Conservation (phyloP, 2,329 filamentous ascomycete species). For the Aureobasidium pullulans region DNA sequence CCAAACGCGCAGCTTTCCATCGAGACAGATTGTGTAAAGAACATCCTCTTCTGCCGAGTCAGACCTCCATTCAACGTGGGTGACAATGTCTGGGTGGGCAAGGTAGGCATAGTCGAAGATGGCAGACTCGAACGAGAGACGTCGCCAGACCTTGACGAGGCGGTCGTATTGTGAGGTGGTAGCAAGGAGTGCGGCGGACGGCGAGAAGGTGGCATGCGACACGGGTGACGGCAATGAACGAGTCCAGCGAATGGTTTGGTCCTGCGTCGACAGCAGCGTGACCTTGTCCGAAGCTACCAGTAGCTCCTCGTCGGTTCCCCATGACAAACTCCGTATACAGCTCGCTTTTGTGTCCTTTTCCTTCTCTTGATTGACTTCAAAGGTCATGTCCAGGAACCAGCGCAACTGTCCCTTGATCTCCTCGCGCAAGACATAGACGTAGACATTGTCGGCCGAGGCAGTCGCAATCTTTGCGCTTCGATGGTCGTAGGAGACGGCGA, state of each 20-base stretch:
- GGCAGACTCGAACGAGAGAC: conserved; percentile 77
- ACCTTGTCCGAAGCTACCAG: conserved; percentile 66
- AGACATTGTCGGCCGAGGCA: conserved; percentile 58
- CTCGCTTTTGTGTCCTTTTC: conserved; percentile 25
- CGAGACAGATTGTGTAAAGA: conserved; percentile 79
- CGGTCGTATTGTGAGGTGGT: conserved; percentile 71
- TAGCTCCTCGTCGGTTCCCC: conserved; percentile 80
- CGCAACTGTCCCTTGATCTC: conserved; percentile 68
- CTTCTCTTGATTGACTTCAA: conserved; percentile 39
- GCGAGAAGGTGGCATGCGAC: conserved; percentile 71
- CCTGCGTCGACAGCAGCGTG: conserved; percentile 57
- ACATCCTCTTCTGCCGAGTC: conserved; percentile 60
- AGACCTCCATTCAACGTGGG: conserved; percentile 73
- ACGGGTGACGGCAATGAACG: conserved; percentile 64
- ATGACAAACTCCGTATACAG: conserved; percentile 60
- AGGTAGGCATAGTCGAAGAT: conserved; percentile 89
- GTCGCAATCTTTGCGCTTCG: conserved; percentile 76
- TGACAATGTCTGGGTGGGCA: conserved; percentile 74
- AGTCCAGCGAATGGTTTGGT: conserved; percentile 54
- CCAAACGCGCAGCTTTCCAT: conserved; percentile 78
- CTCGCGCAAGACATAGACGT: conserved; percentile 70
- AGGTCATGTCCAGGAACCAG: conserved; percentile 57
- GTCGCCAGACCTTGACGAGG: conserved; percentile 86
- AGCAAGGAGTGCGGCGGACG: conserved; percentile 80
- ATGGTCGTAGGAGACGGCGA: conserved; percentile 76